A percentile compares a stretch with the other conserved stretches of the same genome.
Conservation (phyloP, 176 grass and related monocot genomes). For the Metroxylon sagu region DNA sequence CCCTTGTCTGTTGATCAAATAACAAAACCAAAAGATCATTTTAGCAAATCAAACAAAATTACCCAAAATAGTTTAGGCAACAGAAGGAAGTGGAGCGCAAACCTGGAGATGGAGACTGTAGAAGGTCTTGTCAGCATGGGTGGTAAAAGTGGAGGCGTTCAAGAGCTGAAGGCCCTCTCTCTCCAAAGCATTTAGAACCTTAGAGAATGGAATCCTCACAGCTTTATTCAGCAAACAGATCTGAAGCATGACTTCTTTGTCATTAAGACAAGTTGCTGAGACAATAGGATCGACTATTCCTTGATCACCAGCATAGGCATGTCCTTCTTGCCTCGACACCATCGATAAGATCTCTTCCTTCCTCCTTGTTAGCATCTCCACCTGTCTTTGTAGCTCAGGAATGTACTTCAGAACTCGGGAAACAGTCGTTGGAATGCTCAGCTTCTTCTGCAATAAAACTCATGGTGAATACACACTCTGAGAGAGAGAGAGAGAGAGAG, state of each 20-base stretch:
- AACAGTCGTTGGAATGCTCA: constrained; percentile 67
- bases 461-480: background rate
- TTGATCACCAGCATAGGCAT: background rate
- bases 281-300: constrained; percentile 24
- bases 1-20: constrained; percentile 11
- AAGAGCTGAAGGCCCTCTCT: constrained; percentile 54
- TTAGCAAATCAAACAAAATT: background rate
- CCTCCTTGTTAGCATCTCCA: constrained; percentile 37
- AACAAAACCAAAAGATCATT: background rate
- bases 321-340: constrained; percentile 23
- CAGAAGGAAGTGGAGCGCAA: constrained; percentile 3
- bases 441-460: constrained; percentile 48
- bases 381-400: constrained; percentile 68
- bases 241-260: constrained; percentile 74
- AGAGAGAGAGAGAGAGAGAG: background rate
- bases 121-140: constrained; percentile 40
- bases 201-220: constrained; percentile 35
- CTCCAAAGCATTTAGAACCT: constrained; percentile 43
- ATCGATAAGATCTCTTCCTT: constrained; percentile 44
- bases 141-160: constrained; percentile 43
- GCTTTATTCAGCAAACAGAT: constrained; percentile 38
- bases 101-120: constrained; percentile 86
- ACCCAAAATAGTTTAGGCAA: constrained; percentile 1
- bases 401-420: constrained; percentile 71
- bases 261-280: constrained; percentile 42